Evolutionary conservation across 1,284 basidiomycete genomes (phyloP).

Genomic region (Boletellus dicymbophilus): DNA sequence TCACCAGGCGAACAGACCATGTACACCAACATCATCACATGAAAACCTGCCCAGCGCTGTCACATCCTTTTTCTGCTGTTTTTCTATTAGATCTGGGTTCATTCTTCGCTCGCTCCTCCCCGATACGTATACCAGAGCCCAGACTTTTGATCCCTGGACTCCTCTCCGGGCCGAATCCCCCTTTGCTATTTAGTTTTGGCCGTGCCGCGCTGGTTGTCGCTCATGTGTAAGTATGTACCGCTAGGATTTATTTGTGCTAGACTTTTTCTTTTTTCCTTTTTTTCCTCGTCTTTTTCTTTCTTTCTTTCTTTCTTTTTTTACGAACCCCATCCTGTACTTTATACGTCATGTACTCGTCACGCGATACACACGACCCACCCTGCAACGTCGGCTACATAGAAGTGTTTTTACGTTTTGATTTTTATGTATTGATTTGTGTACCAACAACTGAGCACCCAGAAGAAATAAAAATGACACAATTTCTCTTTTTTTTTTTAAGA

Average conservation of each 20-base stretch:
- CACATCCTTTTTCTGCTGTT: background rate
- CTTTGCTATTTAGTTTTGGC: slow-evolving; percentile 25
- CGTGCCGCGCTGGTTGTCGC: slow-evolving; percentile 32
- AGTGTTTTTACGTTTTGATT: too few relatives aligned
- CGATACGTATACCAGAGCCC: too few relatives aligned
- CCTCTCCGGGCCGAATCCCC: too few relatives aligned
- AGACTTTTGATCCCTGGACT: too few relatives aligned
- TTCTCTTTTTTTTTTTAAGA: too few relatives aligned
- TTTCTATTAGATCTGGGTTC: slow-evolving; percentile 10
- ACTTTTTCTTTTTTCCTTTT: slow-evolving; percentile 7
- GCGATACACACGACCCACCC: slow-evolving; percentile 10
- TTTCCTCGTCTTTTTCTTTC: background rate
- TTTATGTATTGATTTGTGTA: too few relatives aligned
- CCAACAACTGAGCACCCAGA: too few relatives aligned
- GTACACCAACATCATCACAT: slow-evolving; percentile 56
- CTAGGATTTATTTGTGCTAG: slow-evolving; percentile 33
- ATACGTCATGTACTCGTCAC: slow-evolving; percentile 35
- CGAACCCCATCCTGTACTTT: slow-evolving; percentile 12
- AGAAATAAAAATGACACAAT: too few relatives aligned
- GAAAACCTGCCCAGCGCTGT: slow-evolving; percentile 21
- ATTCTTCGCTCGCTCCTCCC: background rate
- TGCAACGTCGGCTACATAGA: slow-evolving; percentile 6
- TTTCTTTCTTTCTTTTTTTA: background rate
- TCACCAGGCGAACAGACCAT: slow-evolving; percentile 46
- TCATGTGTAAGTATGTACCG: slow-evolving; percentile 32